These are phyloP conservation scores for Periconia digitata DNA, from an alignment of 2,329 filamentous ascomycete species.

Conservation along the genomic window DNA sequence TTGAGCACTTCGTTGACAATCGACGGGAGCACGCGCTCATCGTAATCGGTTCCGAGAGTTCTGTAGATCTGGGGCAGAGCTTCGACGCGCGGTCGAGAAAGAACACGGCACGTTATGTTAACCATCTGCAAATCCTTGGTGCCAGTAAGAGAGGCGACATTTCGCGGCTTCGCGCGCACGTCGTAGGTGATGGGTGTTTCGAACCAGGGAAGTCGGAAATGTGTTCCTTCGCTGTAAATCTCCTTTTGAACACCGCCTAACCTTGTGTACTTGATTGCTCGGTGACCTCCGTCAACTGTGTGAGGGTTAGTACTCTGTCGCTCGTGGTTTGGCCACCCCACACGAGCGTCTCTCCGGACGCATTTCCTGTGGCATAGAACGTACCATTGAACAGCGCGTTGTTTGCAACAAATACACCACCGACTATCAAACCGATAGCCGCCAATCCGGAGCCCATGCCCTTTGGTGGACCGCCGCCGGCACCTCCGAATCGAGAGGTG, in stretches of 20 bases:
- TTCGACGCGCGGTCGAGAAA: slow-evolving; percentile 84
- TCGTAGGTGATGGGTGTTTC: slow-evolving; percentile 97
- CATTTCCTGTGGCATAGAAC: slow-evolving; percentile 10
- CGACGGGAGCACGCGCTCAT: slow-evolving; percentile 95
- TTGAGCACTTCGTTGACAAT: slow-evolving; percentile 99
- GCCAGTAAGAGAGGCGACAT: slow-evolving; percentile 93
- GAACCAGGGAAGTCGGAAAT: slow-evolving; percentile 93
- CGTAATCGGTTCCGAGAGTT: slow-evolving; percentile 92
- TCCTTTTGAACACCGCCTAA: slow-evolving; percentile 91
- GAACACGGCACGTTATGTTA: slow-evolving; percentile 99
- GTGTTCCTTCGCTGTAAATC: slow-evolving; percentile 97
- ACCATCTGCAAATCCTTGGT: slow-evolving; percentile 99
- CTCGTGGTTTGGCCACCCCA: not conserved
- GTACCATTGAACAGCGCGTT: slow-evolving; percentile 71
- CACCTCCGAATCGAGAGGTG: slow-evolving; percentile 49
- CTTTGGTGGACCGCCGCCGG: slow-evolving; percentile 53
- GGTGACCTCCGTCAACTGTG: slow-evolving; percentile 91
- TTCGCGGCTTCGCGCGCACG: slow-evolving; percentile 95
- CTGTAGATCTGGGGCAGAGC: slow-evolving; percentile 96
- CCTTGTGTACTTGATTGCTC: slow-evolving; percentile 97
- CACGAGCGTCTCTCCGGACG: not conserved
- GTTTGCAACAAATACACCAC: slow-evolving; percentile 58
- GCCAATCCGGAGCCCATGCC: slow-evolving; percentile 58
- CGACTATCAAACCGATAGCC: slow-evolving; percentile 56
- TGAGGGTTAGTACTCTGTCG: slow-evolving; percentile 17